Evolutionary conservation across 2,329 filamentous ascomycete genomes (phyloP).

Genomic region (Aureobasidium mangrovei): DNA sequence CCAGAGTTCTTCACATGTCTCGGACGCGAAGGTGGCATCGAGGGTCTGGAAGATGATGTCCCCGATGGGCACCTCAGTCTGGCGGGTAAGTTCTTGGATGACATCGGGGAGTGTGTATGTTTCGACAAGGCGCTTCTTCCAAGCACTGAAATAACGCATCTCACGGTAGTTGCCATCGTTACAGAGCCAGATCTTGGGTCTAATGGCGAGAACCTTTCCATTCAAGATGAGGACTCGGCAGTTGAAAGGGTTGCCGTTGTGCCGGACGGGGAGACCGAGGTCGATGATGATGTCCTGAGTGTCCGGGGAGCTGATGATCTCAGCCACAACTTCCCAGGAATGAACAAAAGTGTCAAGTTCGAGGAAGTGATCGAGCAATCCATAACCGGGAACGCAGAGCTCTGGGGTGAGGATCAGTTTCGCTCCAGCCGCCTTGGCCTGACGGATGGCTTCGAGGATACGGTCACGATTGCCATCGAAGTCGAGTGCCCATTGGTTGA

Average conservation of each 20-base stretch:
- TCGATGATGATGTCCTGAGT: constrained; percentile 57
- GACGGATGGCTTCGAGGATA: constrained; percentile 53
- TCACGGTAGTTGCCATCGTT: constrained; percentile 55
- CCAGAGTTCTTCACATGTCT: constrained; percentile 63
- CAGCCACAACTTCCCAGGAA: constrained; percentile 52
- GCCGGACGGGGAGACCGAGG: constrained; percentile 46
- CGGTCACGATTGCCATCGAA: constrained; percentile 55
- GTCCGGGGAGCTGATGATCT: constrained; percentile 51
- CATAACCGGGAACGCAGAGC: constrained; percentile 53
- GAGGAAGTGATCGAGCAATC: constrained; percentile 56
- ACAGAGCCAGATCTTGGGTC: constrained; percentile 63
- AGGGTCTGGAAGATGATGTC: constrained; percentile 55
- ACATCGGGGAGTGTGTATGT: constrained; percentile 55
- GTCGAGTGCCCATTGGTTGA: constrained; percentile 46
- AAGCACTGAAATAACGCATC: constrained; percentile 51
- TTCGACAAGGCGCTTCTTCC: constrained; percentile 52
- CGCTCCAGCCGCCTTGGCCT: constrained; percentile 54
- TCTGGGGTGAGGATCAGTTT: constrained; percentile 44
- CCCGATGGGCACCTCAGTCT: constrained; percentile 54
- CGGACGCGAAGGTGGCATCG: constrained; percentile 55
- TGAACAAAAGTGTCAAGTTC: constrained; percentile 33
- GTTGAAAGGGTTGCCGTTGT: constrained; percentile 57
- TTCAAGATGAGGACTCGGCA: constrained; percentile 57
- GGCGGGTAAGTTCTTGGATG: constrained; percentile 48
- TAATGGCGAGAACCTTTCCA: constrained; percentile 59